Percentiles rank a stretch among this genome's conserved stretches.
These are phyloP conservation scores for Pugionium dolabratum DNA, from an alignment of 345 rosid genomes.

Conservation along the genomic window DNA sequence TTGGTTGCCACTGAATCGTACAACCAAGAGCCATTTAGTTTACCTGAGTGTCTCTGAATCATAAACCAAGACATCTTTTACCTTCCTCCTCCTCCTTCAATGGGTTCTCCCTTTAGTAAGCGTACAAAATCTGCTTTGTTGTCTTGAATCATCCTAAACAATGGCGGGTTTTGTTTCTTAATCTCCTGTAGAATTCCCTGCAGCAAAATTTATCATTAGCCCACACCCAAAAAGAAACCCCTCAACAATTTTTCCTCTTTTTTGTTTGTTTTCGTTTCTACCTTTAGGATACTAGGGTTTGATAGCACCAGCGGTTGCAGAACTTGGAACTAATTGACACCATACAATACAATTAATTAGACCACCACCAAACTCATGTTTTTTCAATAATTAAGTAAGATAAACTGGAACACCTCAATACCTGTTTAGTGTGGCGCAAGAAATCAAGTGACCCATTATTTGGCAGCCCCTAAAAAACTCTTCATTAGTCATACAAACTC, in stretches of 20 bases:
- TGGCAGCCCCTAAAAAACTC: neutral
- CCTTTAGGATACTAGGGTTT: neutral
- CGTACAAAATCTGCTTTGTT: slow-evolving; percentile 64
- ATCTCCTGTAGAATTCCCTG: slow-evolving; percentile 41
- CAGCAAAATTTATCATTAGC: too few relatives aligned
- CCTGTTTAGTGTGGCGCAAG: neutral
- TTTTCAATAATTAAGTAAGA: neutral
- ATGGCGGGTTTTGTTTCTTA: slow-evolving; percentile 61
- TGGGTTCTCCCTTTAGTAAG: slow-evolving; percentile 53
- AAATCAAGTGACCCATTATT: neutral
- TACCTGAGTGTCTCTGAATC: neutral
- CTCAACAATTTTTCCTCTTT: too few relatives aligned
- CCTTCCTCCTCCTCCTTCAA: slow-evolving; percentile 63
- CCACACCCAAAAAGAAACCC: too few relatives aligned
- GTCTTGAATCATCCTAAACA: slow-evolving; percentile 64
- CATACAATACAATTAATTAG: neutral
- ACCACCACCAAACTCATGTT: neutral
- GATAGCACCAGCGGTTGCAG: neutral
- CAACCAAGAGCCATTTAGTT: neutral
- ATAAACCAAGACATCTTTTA: slow-evolving; percentile 33
- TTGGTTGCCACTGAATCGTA: slow-evolving; percentile 12
- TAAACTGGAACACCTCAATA: neutral
- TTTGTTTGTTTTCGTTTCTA: slow-evolving; percentile 9
- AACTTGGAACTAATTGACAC: neutral
- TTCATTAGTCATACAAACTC: neutral